phyloP scores from a whole-genome alignment of 176 grass and related monocot genomes.

The Musa beccarii region DNA sequence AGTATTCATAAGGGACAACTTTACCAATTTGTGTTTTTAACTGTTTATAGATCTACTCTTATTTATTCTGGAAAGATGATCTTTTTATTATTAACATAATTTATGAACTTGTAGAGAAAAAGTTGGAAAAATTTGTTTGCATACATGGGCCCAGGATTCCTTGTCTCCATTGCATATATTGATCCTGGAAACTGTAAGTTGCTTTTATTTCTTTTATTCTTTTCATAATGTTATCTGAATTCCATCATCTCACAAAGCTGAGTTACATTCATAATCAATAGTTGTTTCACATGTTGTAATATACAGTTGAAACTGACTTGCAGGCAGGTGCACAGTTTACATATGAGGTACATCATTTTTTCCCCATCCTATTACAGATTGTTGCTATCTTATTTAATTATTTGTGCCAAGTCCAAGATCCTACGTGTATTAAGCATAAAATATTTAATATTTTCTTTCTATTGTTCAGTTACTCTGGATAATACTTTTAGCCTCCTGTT shows the following conservation, averaged over 20 bases:
- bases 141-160: slow-evolving; percentile 92
- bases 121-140: slow-evolving; percentile 94
- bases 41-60: neutral
- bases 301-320: slow-evolving; percentile 88
- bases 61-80: neutral
- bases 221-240: neutral
- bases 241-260: neutral
- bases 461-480: slow-evolving; percentile 82
- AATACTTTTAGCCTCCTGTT: slow-evolving; percentile 90
- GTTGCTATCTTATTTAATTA: neutral
- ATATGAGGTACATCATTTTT: slow-evolving; percentile 63
- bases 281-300: slow-evolving; percentile 4
- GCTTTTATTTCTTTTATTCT: slow-evolving; percentile 5
- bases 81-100: slow-evolving; percentile 14
- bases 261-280: slow-evolving; percentile 14
- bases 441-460: slow-evolving; percentile 9
- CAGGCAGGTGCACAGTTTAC: slow-evolving; percentile 89
- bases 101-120: slow-evolving; percentile 47
- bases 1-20: neutral
- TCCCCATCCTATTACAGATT: slow-evolving; percentile 1
- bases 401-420: neutral
- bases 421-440: neutral
- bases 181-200: slow-evolving; percentile 98
- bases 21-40: neutral
- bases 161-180: slow-evolving; percentile 91